phyloP scores from a whole-genome alignment of 2,329 filamentous ascomycete genomes.

The Ascomycota sp. region DNA sequence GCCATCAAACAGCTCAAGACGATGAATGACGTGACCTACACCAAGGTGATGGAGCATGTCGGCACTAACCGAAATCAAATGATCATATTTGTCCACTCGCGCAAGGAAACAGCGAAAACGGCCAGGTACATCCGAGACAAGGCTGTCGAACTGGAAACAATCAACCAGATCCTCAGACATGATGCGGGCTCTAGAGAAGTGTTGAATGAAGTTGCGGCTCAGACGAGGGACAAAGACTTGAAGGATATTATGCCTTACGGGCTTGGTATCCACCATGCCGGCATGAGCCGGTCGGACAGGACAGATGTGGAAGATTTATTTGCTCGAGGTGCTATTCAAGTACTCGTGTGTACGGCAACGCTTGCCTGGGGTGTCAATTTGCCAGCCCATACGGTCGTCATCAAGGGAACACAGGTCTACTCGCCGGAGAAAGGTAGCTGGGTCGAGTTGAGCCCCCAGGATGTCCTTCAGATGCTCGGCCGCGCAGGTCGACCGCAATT shows the following conservation, averaged over 20 bases:
- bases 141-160: slow-evolving; percentile 89
- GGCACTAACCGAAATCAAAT: slow-evolving; percentile 88
- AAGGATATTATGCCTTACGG: slow-evolving; percentile 93
- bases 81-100: slow-evolving; percentile 95
- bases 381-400: slow-evolving; percentile 93
- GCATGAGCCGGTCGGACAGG: slow-evolving; percentile 89
- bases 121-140: slow-evolving; percentile 93
- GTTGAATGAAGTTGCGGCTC: slow-evolving; percentile 62
- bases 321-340: slow-evolving; percentile 74
- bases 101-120: slow-evolving; percentile 96
- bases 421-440: slow-evolving; percentile 96
- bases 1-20: slow-evolving; percentile 97
- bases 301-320: slow-evolving; percentile 92
- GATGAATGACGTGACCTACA: slow-evolving; percentile 98
- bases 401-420: slow-evolving; percentile 96
- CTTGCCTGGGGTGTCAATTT: slow-evolving; percentile 97
- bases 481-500: slow-evolving; percentile 92
- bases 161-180: slow-evolving; percentile 81
- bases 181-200: slow-evolving; percentile 86
- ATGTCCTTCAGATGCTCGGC: slow-evolving; percentile 95
- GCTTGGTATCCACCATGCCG: slow-evolving; percentile 95
- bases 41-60: slow-evolving; percentile 90
- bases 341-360: slow-evolving; percentile 94
- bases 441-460: slow-evolving; percentile 93
- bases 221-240: slow-evolving; percentile 66